These are phyloP conservation scores for Coprinopsis cinerea DNA, from an alignment of 768 basidiomycete species.

Conservation along the genomic window DNA sequence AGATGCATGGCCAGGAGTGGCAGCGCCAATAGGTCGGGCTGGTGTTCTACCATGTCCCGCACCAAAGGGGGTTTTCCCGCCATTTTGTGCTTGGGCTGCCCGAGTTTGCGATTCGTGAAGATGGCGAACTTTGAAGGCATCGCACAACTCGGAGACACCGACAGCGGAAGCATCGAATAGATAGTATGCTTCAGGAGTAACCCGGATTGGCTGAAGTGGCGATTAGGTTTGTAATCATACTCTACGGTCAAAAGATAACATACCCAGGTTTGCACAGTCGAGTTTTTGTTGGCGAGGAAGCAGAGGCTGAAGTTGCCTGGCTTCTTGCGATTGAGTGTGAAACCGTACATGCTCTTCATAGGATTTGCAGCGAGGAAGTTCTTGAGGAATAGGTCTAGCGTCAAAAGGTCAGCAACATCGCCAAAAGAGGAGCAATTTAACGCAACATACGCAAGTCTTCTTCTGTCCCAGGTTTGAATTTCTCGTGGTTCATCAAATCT, in stretches of 20 bases:
- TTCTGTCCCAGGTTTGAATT: constrained; percentile 84
- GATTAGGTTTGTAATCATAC: constrained; percentile 9
- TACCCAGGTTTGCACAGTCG: constrained; percentile 90
- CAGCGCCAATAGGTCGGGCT: constrained; percentile 62
- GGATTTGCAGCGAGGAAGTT: constrained; percentile 92
- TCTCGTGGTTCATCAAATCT: constrained; percentile 92
- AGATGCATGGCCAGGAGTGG: constrained; percentile 79
- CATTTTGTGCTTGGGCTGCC: constrained; percentile 34
- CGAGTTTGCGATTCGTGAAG: constrained; percentile 60
- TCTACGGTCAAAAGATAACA: constrained; percentile 19
- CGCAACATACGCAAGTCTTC: constrained; percentile 84
- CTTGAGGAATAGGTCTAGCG: constrained; percentile 74
- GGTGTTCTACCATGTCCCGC: constrained; percentile 66
- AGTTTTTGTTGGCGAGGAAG: constrained; percentile 89
- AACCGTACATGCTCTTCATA: constrained; percentile 92
- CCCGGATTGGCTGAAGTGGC: constrained; percentile 67
- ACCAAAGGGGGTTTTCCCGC: constrained; percentile 77
- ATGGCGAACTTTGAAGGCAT: constrained; percentile 93
- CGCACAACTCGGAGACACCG: constrained; percentile 89
- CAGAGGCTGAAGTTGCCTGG: constrained; percentile 93
- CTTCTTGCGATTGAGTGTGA: constrained; percentile 80
- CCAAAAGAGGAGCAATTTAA: not conserved
- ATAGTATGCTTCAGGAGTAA: constrained; percentile 83
- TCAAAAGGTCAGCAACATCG: constrained; percentile 3
- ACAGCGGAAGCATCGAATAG: constrained; percentile 87